Base-by-base conservation (phyloP, 495 filamentous ascomycete species). In the Hapsidospora chrysogenum region DNA sequence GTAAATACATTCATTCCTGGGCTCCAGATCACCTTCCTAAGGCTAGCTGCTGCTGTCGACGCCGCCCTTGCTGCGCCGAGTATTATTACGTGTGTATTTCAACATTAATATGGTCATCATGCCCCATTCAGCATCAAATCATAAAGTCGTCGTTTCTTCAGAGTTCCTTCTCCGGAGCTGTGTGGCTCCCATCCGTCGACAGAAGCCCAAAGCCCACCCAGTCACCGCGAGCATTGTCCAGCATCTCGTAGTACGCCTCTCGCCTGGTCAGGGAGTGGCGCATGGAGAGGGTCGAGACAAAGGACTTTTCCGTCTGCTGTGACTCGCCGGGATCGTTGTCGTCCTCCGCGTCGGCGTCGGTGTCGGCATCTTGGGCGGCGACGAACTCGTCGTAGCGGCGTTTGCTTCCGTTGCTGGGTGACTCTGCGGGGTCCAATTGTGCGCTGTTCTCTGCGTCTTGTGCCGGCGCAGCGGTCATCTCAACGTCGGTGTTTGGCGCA, bases 141-240 rank as follows among this genome's bases (percentile, higher is more conserved):
- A n/a, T n/a, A n/a, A n/a, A 26, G 49, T 51, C 9, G 43, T 60
- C n/a, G 9, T 17, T 1, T 15, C 14, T 17, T 51, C 40, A 69
- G n/a, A 72, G 41, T 38, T 72, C 67, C 32, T 56, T 38, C 45
- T 70, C 68, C 35, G 57, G 53, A 33, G 64, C 56, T 0, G 54
- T 47, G 42, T 70, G 66, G 38, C 63, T 60, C 40, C 57, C 46
- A 10, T 54, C 53, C 9, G 61, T 56, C 18, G 67, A 70, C 31
- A 65, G 43, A 19, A 69, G 46, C 11, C 60, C 50, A 14, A 63
- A 40, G 16, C 57, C 50, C 25, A 48, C 49, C 66, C 68, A 72
- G 1, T 47, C 54, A 19, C 53, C 6, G 10, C 29, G 28, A 18
- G 16, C 17, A 17, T 38, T 38, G 17, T 31, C 19, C 9, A 40